These are phyloP conservation scores for Pisolithus thermaeus DNA, from an alignment of 1,284 basidiomycete species.

Conservation along the genomic window DNA sequence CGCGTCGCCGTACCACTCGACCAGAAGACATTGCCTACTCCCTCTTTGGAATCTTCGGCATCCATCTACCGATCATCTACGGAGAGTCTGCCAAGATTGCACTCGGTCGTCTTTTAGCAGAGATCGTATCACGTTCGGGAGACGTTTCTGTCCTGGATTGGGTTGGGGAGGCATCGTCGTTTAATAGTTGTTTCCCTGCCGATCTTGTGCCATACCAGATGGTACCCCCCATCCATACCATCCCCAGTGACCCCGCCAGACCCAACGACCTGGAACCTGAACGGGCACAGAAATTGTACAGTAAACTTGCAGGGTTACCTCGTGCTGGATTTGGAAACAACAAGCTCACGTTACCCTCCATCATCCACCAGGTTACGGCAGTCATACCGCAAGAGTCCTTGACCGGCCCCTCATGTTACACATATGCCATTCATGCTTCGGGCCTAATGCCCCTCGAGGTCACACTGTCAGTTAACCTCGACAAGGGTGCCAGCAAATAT, in stretches of 20 bases:
- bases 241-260: not conserved
- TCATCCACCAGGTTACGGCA: not conserved
- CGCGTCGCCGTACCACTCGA: conserved; percentile 11
- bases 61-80: no score
- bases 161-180: no score
- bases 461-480: not conserved
- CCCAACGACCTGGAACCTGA: not conserved
- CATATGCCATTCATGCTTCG: not conserved
- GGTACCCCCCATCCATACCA: not conserved
- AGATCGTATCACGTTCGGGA: no score
- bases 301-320: not conserved
- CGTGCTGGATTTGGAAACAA: not conserved
- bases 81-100: no score
- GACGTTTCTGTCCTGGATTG: no score
- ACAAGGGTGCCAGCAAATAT: not conserved
- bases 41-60: no score
- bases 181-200: no score
- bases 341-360: not conserved
- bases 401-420: not conserved
- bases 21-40: not conserved
- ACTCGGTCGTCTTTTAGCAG: no score
- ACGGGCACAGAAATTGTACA: not conserved
- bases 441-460: not conserved
- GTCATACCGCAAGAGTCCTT: not conserved
- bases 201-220: not conserved